These are phyloP conservation scores for Gnomoniopsis smithogilvyi DNA, from an alignment of 2,329 filamentous ascomycete genomes.

Conservation along the genomic window DNA sequence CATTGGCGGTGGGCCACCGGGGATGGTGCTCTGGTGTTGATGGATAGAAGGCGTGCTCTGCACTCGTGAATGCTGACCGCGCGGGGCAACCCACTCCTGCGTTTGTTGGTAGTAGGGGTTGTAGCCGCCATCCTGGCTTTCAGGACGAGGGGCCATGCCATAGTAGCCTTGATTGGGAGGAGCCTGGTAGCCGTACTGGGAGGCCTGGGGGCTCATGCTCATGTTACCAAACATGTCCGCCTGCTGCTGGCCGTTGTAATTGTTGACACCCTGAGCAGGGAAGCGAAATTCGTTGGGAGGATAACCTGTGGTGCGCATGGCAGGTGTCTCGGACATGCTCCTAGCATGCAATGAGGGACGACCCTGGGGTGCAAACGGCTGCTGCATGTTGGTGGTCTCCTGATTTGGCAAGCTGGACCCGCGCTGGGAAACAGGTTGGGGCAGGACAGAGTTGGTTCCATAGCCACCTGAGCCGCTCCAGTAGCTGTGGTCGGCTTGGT, in stretches of 20 bases:
- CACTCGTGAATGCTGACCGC: constrained; percentile 11
- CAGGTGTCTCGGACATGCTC: constrained; percentile 18
- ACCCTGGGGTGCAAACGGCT: constrained; percentile 6
- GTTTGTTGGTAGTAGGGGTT: not conserved
- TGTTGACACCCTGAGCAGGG: constrained; percentile 2
- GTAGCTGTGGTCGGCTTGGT: constrained; percentile 27
- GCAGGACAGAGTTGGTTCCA: constrained; percentile 19
- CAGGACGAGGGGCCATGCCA: not conserved
- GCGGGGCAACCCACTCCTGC: constrained; percentile 8
- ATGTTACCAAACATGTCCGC: constrained; percentile 10
- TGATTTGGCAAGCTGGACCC: not conserved
- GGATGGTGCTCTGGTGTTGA: constrained; percentile 6
- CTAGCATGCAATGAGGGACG: constrained; percentile 14
- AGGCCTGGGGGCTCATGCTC: constrained; percentile 4
- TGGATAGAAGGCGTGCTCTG: constrained; percentile 12
- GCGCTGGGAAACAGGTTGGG: constrained; percentile 15
- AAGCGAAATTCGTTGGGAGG: constrained; percentile 9
- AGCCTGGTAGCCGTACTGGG: constrained; percentile 4
- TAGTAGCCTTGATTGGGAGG: constrained; percentile 9
- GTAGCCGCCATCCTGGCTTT: constrained; percentile 4
- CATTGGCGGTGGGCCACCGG: constrained; percentile 6
- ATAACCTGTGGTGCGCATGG: constrained; percentile 8
- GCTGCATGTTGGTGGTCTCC: constrained; percentile 5
- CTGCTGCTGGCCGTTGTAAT: not conserved
- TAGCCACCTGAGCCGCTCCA: constrained; percentile 18